These are phyloP conservation scores for Coccomyxa subellipsoidea DNA, from an alignment of 163 green algal genomes.

Conservation along the genomic window DNA sequence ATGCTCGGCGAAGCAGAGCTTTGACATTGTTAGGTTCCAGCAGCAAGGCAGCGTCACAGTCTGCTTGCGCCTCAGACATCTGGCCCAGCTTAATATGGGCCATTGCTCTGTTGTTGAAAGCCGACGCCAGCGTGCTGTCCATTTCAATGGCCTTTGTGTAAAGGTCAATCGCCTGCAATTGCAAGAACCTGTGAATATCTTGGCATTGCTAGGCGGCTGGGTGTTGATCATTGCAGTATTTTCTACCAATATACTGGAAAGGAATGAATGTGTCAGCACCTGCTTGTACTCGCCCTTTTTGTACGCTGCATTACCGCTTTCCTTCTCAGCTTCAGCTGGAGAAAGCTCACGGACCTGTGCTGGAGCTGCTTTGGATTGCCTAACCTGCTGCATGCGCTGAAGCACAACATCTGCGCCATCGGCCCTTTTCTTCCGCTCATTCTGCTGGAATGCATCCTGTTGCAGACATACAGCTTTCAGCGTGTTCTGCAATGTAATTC, in stretches of 20 bases:
- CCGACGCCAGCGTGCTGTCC: slow-evolving; percentile 38
- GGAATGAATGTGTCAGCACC: slow-evolving; percentile 15
- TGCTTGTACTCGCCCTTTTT: slow-evolving; percentile 50
- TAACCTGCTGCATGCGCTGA: slow-evolving; percentile 15
- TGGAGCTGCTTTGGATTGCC: background rate
- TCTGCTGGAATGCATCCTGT: slow-evolving; percentile 36
- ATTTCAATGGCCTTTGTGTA: slow-evolving; percentile 57
- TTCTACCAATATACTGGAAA: background rate
- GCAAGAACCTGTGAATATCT: background rate
- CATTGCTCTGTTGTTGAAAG: slow-evolving; percentile 74
- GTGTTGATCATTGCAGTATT: slow-evolving; percentile 58
- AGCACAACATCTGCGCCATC: slow-evolving; percentile 12
- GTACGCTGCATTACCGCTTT: slow-evolving; percentile 64
- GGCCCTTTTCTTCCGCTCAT: slow-evolving; percentile 29
- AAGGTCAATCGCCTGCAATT: slow-evolving; percentile 19
- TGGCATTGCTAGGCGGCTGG: slow-evolving; percentile 44
- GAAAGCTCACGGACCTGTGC: slow-evolving; percentile 39
- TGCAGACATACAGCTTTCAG: background rate
- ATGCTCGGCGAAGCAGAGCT: slow-evolving; percentile 61
- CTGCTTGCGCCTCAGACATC: slow-evolving; percentile 46
- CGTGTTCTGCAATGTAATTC: too few relatives aligned
- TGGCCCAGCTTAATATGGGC: slow-evolving; percentile 57
- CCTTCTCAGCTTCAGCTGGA: slow-evolving; percentile 55
- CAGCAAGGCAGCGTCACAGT: slow-evolving; percentile 53
- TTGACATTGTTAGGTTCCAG: slow-evolving; percentile 68